Evolutionary conservation across 2,329 filamentous ascomycete species (phyloP), one percentile per base, ranked within the genome.

Genomic region (Ophiostoma himal-ulmi): DNA sequence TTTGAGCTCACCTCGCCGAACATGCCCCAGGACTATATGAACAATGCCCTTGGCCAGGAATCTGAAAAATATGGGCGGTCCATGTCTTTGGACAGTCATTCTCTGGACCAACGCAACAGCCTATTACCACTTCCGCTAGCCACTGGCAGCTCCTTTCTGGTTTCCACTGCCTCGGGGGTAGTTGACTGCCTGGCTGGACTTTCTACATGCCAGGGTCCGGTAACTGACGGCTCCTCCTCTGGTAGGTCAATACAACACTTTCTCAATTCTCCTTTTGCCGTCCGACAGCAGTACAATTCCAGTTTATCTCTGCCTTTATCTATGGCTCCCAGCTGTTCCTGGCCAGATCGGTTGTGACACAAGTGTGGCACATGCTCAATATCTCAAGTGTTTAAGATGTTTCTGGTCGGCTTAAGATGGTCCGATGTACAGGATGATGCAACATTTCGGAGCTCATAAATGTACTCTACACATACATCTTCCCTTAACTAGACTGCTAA

Each of bases 191-290:
- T 67, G 71, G 7, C 71, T 39, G 77, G 75, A 71, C 77, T 81
- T 54, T 72, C 76, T 37, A 71, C 79, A 68, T 82, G 80, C 70
- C 73, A 77, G 39, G 76, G 79, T n/a, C 80, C 77, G 69, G 75
- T 77, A 62, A 74, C 76, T 30, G 77, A 77, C 73, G 78, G 79
- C 36, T 72, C 78, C 57, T 70, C 72, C 36, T 74, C 76, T 75
- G 77, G 80, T 82, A 76, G 70, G 79, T 76, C 57, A 20, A 34
- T 39, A n/a, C 22, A n/a, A 7, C 17, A 20, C 5, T 7, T 3
- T 17, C 17, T 20, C 2, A 34, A 11, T 36, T 8, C 5, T 2
- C 14, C 14, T 36, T 64, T 11, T 17, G 4, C 22, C 11, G 1
- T 26, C 52, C n/a, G 8, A 26, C 22, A 14, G n/a, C 4, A 26